Percentiles rank a stretch among this genome's conserved stretches.
Evolutionary conservation across 2,329 filamentous ascomycete species (phyloP).

Genomic region (Achaetomium macrosporum): DNA sequence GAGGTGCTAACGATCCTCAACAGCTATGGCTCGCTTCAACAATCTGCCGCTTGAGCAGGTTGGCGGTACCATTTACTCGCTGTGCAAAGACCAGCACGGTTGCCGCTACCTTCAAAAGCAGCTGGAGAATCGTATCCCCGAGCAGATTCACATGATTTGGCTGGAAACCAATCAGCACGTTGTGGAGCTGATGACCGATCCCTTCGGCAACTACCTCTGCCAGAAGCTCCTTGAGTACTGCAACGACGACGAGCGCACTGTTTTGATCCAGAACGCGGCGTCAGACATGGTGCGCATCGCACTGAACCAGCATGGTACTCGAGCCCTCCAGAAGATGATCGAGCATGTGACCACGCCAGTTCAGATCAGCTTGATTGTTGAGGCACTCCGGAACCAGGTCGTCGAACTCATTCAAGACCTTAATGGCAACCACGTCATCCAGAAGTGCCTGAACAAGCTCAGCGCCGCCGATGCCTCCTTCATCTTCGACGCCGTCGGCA

Average conservation of each 20-base stretch:
- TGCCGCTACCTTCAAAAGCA: conserved; percentile 97
- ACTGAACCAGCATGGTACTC: conserved; percentile 93
- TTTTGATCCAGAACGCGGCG: conserved; percentile 83
- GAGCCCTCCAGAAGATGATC: conserved; percentile 98
- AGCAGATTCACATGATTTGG: conserved; percentile 89
- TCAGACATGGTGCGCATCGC: conserved; percentile 87
- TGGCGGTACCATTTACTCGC: conserved; percentile 73
- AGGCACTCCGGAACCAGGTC: conserved; percentile 74
- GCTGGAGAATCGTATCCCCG: conserved; percentile 79
- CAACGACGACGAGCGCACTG: conserved; percentile 90
- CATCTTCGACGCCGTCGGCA: conserved; percentile 91
- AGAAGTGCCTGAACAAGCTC: conserved; percentile 97
- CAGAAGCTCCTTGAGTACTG: conserved; percentile 96
- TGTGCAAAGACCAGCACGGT: conserved; percentile 97
- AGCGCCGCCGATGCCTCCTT: conserved; percentile 80
- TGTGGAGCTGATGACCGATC: conserved; percentile 96
- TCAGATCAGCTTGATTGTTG: conserved; percentile 83
- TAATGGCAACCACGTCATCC: conserved; percentile 98
- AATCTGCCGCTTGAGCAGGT: conserved; percentile 78
- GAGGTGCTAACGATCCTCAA: conserved; percentile 27
- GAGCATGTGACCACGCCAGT: conserved; percentile 84
- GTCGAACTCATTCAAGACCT: conserved; percentile 95
- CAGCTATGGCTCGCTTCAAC: conserved; percentile 72
- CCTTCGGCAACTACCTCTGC: conserved; percentile 98
- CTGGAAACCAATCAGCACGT: conserved; percentile 89